These are phyloP conservation scores for Eutrema heterophyllum DNA, from an alignment of 345 rosid species.

Conservation along the genomic window DNA sequence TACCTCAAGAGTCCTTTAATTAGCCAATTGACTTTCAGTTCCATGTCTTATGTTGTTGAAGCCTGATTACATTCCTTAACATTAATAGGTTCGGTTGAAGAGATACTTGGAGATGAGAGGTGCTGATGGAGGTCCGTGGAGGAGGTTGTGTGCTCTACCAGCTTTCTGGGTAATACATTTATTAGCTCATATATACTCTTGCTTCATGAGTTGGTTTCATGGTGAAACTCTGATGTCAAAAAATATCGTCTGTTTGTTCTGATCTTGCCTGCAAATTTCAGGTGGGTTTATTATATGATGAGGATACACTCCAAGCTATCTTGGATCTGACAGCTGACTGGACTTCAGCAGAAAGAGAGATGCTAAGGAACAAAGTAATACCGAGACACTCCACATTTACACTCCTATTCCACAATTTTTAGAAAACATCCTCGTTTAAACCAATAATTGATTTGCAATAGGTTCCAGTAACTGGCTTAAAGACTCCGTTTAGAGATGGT, in stretches of 20 bases:
- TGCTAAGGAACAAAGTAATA: constrained; percentile 79
- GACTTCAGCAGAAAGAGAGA: constrained; percentile 86
- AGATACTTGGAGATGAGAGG: constrained; percentile 99
- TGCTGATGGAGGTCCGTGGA: constrained; percentile 99
- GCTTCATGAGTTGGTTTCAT: neutral
- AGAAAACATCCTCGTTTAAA: neutral
- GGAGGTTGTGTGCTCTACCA: constrained; percentile 91
- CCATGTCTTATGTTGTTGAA: constrained; percentile 13
- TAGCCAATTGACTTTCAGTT: constrained; percentile 6
- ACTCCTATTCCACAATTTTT: neutral
- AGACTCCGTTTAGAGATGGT: constrained; percentile 92
- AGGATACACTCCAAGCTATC: constrained; percentile 66
- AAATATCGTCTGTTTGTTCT: constrained; percentile 1
- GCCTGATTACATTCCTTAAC: constrained; percentile 5
- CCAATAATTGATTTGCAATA: constrained; percentile 24
- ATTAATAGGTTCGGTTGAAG: constrained; percentile 81
- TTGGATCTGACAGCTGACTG: constrained; percentile 88
- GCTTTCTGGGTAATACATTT: constrained; percentile 82
- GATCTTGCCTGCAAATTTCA: constrained; percentile 31
- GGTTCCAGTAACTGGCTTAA: constrained; percentile 85
- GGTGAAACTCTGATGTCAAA: neutral
- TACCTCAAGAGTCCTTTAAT: neutral
- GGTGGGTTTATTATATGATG: constrained; percentile 94
- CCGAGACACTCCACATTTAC: neutral
- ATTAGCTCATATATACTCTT: constrained; percentile 1